Base-by-base conservation (phyloP, 495 filamentous ascomycete species). In the Lophiostoma macrostomum region DNA sequence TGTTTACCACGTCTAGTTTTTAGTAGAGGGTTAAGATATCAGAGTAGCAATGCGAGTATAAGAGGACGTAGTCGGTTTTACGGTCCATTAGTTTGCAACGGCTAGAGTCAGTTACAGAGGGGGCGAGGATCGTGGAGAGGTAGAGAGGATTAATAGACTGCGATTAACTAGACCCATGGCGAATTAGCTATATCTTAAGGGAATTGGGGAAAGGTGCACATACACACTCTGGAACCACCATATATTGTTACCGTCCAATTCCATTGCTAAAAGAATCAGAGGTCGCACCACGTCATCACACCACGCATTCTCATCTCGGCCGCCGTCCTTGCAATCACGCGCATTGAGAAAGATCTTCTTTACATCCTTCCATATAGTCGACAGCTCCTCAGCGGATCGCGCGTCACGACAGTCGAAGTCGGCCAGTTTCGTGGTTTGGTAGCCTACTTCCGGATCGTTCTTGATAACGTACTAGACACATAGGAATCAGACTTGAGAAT, bases 311-410 rank as follows among this genome's bases (percentile, higher is more conserved):
- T 57, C 23, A 45, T 57, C 53, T 18, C 46, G 45, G 18, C 42
- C 31, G n/a, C 35, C 45, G 22, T 50, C 29, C 28, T 44, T 50
- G 24, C 45, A 57, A 28, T 50, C 45, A 14, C 45, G 37, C 45
- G 53, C 45, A 28, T 51, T 50, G 12, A 43, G n/a, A 29, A 57
- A 50, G 12, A 57, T 57, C 14, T 57, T 44, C 45, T 57, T 57
- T 3, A 25, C 45, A 37, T 50, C 20, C 11, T 45, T 34, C 43
- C 34, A 56, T 38, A 55, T 24, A 13, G 35, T 25, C 2, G 35
- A 23, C 24, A 49, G 34, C 42, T 56, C 53, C 40, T 49, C 37
- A 25, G 43, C 11, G 35, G 24, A 55, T 18, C 41, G 41, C 31
- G 40, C 36, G 23, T 40, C 43, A 23, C 34, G 31, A 25, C 16